These are phyloP conservation scores for Pelargonium australe DNA, from an alignment of 441 rosid genomes.

Conservation along the genomic window DNA sequence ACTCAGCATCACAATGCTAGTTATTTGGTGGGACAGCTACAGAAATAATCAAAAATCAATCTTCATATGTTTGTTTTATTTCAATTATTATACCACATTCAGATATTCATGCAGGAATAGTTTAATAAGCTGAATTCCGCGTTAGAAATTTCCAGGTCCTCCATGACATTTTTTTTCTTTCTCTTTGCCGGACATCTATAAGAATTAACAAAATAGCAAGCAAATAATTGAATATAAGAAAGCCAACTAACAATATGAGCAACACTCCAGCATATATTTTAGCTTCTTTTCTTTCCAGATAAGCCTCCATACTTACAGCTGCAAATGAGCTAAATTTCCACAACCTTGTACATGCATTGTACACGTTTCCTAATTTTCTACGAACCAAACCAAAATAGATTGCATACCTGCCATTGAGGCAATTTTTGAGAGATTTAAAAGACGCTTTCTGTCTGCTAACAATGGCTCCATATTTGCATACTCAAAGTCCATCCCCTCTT, in stretches of 20 bases:
- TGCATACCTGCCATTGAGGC: conserved; percentile 68
- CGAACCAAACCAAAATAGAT: neutral
- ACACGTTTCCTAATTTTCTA: neutral
- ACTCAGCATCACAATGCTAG: neutral
- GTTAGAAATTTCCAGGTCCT: neutral
- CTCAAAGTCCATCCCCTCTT: conserved; percentile 35
- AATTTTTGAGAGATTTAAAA: conserved; percentile 80
- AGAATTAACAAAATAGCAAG: neutral
- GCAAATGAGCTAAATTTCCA: neutral
- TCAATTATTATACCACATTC: neutral
- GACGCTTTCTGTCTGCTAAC: conserved; percentile 62
- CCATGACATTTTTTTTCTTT: neutral
- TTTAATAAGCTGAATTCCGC: neutral
- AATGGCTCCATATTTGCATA: conserved; percentile 32
- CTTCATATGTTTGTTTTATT: neutral
- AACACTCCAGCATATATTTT: neutral
- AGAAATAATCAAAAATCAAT: neutral
- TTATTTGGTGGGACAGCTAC: neutral
- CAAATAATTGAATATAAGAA: neutral
- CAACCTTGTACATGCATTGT: neutral
- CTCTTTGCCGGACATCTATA: neutral
- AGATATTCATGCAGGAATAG: neutral
- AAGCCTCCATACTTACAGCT: neutral
- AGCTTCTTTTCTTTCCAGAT: neutral
- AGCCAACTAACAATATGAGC: neutral